Percentiles rank a stretch among this genome's conserved stretches.
phyloP scores from a whole-genome alignment of 2,329 filamentous ascomycete species.

The Pseudocercospora fuligena region DNA sequence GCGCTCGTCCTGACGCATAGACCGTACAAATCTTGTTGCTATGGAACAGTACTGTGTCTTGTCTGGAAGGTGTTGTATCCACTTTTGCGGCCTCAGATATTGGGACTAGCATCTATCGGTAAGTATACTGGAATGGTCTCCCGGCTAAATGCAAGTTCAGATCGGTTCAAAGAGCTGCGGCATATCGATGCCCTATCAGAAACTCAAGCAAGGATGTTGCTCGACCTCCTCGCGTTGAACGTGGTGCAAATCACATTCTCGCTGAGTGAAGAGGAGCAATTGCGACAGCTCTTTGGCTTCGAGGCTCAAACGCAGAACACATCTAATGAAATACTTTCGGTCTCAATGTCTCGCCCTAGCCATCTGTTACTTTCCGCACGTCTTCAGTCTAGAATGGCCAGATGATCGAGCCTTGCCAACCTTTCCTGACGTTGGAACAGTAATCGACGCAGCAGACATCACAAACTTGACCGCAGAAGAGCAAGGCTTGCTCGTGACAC shows the following conservation, averaged over 20 bases:
- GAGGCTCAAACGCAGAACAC: not conserved
- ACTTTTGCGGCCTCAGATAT: too few relatives aligned
- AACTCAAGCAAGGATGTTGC: not conserved
- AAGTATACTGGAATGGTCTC: not conserved
- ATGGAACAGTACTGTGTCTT: not conserved
- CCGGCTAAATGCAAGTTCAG: not conserved
- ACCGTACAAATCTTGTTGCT: not conserved
- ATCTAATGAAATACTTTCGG: not conserved
- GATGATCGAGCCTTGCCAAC: not conserved
- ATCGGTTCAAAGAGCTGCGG: not conserved
- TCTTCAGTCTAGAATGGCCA: not conserved
- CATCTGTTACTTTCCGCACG: not conserved
- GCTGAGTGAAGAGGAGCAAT: not conserved
- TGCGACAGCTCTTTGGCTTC: not conserved
- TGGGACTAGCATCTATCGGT: not conserved
- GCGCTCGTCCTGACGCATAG: not conserved
- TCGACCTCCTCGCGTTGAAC: not conserved
- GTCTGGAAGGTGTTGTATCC: not conserved
- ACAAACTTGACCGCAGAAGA: constrained; percentile 7
- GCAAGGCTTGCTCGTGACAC: not conserved
- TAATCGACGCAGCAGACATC: constrained; percentile 6
- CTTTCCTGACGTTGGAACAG: not conserved
- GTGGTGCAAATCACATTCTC: not conserved
- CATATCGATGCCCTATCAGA: not conserved
- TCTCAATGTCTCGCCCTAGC: not conserved